These are phyloP conservation scores for Magnolia kwangsiensis DNA, from an alignment of 164 flowering plant genomes.

Conservation along the genomic window DNA sequence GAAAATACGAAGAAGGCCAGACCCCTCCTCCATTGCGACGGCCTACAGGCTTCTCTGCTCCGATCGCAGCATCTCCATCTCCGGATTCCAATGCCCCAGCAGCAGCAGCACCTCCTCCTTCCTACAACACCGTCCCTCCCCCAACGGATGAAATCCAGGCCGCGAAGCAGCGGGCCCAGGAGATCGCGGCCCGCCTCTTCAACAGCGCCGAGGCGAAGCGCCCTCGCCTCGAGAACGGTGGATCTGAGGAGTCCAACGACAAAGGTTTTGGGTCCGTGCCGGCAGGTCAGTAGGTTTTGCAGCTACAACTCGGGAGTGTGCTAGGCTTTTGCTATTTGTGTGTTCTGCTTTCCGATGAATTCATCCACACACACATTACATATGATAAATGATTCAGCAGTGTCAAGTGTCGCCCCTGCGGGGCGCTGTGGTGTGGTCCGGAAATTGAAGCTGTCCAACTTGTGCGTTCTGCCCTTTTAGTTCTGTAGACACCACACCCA, in stretches of 20 bases:
- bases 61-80: conserved; percentile 36
- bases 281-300: background rate
- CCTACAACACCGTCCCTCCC: conserved; percentile 65
- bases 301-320: no score
- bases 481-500: no score
- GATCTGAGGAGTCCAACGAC: conserved; percentile 25
- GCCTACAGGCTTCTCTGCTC: conserved; percentile 78
- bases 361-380: no score
- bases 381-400: no score
- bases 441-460: no score
- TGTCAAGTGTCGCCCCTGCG: no score
- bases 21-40: conserved; percentile 40
- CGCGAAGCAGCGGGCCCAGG: conserved; percentile 90
- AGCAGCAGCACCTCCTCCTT: conserved; percentile 15
- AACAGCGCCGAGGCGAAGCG: conserved; percentile 75
- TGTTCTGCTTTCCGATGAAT: no score
- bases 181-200: conserved; percentile 80
- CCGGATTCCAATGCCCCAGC: conserved; percentile 37
- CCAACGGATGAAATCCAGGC: conserved; percentile 60
- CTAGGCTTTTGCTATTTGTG: no score
- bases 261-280: conserved; percentile 31
- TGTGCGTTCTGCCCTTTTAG: no score
- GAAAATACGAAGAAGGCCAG: conserved; percentile 66
- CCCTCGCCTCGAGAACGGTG: conserved; percentile 64
- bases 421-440: no score